phyloP scores from a whole-genome alignment of 768 basidiomycete genomes.

The Leccinum variicolor region DNA sequence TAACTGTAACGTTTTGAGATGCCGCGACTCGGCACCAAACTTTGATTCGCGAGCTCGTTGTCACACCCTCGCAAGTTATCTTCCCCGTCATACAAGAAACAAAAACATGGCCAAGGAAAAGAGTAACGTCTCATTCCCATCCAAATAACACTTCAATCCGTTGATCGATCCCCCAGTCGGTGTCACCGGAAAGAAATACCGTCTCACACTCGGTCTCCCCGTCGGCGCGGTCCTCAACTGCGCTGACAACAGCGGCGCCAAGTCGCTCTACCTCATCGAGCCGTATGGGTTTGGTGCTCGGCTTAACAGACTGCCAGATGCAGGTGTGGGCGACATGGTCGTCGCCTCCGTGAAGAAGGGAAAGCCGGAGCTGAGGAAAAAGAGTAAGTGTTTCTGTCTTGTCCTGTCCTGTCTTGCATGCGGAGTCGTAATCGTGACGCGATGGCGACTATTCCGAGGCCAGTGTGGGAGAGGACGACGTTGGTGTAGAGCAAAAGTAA shows the following conservation, averaged over 20 bases:
- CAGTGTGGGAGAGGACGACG: neutral
- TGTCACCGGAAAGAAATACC: slow-evolving; percentile 93
- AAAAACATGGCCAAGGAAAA: slow-evolving; percentile 27
- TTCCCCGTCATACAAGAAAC: slow-evolving; percentile 1
- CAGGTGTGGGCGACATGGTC: slow-evolving; percentile 93
- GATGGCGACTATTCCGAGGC: neutral
- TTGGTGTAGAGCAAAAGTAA: neutral
- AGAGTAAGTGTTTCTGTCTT: slow-evolving; percentile 64
- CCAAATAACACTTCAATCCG: neutral
- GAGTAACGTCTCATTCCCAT: neutral
- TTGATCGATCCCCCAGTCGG: slow-evolving; percentile 32
- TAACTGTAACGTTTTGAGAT: slow-evolving; percentile 16
- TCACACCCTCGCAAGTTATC: neutral
- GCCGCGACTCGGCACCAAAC: slow-evolving; percentile 22
- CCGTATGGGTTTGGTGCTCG: slow-evolving; percentile 94
- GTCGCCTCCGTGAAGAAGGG: slow-evolving; percentile 99
- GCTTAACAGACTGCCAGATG: slow-evolving; percentile 96
- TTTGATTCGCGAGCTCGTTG: slow-evolving; percentile 7
- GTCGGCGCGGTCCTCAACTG: slow-evolving; percentile 95
- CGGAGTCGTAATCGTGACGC: neutral
- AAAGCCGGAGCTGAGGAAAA: slow-evolving; percentile 99
- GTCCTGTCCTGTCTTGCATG: neutral
- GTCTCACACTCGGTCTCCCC: slow-evolving; percentile 91
- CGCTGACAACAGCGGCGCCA: slow-evolving; percentile 99
- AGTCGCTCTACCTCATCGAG: slow-evolving; percentile 92